These are phyloP conservation scores for Mrakiaceae sp. DNA, from an alignment of 1,284 basidiomycete species.

Conservation along the genomic window DNA sequence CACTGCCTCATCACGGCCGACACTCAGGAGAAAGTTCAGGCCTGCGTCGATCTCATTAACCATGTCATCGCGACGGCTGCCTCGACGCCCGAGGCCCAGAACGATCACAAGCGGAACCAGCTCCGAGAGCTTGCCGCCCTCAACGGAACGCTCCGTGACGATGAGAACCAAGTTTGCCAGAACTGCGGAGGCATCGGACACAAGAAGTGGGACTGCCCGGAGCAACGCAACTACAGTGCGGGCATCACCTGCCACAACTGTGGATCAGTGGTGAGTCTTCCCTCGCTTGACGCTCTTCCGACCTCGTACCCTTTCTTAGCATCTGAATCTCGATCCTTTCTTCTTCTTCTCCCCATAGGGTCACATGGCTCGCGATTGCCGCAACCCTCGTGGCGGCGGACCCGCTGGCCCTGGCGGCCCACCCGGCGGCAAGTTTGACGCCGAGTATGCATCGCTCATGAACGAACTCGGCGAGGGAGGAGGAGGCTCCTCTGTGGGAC, in stretches of 20 bases:
- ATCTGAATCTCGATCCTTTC: not conserved
- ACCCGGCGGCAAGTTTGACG: constrained; percentile 56
- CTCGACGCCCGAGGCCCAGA: constrained; percentile 96
- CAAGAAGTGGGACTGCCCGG: constrained; percentile 86
- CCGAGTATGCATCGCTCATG: constrained; percentile 95
- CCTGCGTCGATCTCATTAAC: constrained; percentile 92
- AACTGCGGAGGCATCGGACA: constrained; percentile 84
- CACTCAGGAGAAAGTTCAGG: constrained; percentile 76
- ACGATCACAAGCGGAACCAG: constrained; percentile 99
- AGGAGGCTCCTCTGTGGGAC: constrained; percentile 37
- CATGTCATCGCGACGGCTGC: constrained; percentile 97
- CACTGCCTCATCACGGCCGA: constrained; percentile 96
- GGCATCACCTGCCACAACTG: constrained; percentile 96
- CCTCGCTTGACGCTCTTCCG: not conserved
- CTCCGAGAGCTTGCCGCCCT: constrained; percentile 93
- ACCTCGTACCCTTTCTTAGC: not conserved
- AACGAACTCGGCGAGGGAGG: constrained; percentile 88
- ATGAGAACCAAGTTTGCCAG: constrained; percentile 98
- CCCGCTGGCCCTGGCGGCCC: constrained; percentile 29
- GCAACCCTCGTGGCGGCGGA: constrained; percentile 46
- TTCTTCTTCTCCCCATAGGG: constrained; percentile 36
- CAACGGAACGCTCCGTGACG: constrained; percentile 97
- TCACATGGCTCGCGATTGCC: constrained; percentile 94
- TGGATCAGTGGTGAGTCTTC: constrained; percentile 52
- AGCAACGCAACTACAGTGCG: constrained; percentile 91